Percentiles rank a stretch among this genome's conserved stretches.
Conservation (phyloP, 2,329 filamentous ascomycete species). For the Penicillium sp. region DNA sequence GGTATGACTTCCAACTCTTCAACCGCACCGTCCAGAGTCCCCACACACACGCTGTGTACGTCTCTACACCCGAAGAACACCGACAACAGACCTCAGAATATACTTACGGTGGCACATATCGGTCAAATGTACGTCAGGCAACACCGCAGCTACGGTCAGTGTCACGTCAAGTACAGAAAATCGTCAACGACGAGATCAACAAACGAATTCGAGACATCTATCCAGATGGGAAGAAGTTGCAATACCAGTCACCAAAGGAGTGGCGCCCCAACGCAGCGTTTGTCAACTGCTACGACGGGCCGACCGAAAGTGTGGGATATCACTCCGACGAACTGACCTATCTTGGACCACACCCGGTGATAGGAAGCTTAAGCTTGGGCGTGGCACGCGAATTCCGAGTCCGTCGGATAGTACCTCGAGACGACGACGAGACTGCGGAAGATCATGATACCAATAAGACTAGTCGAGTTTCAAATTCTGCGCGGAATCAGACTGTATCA, state of each 20-base stretch:
- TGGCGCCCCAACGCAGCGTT: constrained; percentile 91
- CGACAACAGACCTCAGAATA: constrained; percentile 73
- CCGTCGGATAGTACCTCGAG: constrained; percentile 65
- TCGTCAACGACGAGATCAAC: constrained; percentile 76
- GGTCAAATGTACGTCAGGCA: constrained; percentile 73
- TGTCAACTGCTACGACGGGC: constrained; percentile 89
- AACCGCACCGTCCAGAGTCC: constrained; percentile 82
- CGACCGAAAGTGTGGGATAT: constrained; percentile 79
- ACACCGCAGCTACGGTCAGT: constrained; percentile 72
- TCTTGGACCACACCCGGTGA: constrained; percentile 80
- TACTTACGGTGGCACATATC: constrained; percentile 74
- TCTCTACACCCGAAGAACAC: constrained; percentile 69
- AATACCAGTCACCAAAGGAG: constrained; percentile 66
- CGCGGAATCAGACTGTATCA: constrained; percentile 23
- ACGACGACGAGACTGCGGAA: constrained; percentile 47
- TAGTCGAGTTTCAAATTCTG: constrained; percentile 24
- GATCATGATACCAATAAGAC: constrained; percentile 13
- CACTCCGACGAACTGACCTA: constrained; percentile 94
- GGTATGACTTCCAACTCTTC: constrained; percentile 78
- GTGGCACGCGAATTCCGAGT: constrained; percentile 93
- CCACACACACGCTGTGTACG: constrained; percentile 80
- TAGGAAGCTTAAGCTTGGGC: constrained; percentile 85
- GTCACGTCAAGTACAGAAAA: constrained; percentile 65
- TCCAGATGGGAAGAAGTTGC: constrained; percentile 68
- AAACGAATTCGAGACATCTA: constrained; percentile 67